phyloP scores from a whole-genome alignment of 208 protist species.

The Baffinella frigidus region DNA sequence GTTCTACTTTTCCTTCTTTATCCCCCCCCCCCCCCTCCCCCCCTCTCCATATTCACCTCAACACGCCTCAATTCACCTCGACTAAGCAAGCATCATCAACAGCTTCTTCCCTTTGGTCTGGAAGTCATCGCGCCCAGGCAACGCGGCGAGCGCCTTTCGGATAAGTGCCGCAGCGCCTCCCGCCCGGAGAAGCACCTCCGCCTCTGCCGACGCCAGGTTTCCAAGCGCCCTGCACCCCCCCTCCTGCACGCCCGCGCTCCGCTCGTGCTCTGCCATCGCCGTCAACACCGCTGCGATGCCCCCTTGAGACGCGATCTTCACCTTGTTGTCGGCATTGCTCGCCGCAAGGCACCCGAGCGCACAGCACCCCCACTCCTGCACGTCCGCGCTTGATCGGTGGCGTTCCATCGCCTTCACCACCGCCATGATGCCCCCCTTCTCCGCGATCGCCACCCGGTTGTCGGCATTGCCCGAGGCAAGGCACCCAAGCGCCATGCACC shows the following conservation, averaged over 20 bases:
- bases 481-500: too few species aligned
- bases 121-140: too few species aligned
- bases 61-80: too few species aligned
- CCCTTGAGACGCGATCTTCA: neutral
- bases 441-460: neutral
- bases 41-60: too few species aligned
- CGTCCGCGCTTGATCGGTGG: neutral
- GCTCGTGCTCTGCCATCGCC: neutral
- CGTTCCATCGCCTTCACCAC: conserved; percentile 23
- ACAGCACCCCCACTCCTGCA: conserved; percentile 4
- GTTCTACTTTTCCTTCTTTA: too few species aligned
- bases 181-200: too few species aligned
- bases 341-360: neutral
- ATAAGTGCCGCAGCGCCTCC: too few species aligned
- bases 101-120: too few species aligned
- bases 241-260: neutral
- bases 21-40: too few species aligned
- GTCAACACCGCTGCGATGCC: neutral
- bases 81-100: too few species aligned
- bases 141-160: too few species aligned
- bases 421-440: neutral
- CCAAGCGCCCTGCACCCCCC: conserved; percentile 5
- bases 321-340: neutral
- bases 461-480: too few species aligned
- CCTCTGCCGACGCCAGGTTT: conserved; percentile 12